Base-by-base conservation (phyloP, 768 basidiomycete genomes). In the Amanita polypyramis region DNA sequence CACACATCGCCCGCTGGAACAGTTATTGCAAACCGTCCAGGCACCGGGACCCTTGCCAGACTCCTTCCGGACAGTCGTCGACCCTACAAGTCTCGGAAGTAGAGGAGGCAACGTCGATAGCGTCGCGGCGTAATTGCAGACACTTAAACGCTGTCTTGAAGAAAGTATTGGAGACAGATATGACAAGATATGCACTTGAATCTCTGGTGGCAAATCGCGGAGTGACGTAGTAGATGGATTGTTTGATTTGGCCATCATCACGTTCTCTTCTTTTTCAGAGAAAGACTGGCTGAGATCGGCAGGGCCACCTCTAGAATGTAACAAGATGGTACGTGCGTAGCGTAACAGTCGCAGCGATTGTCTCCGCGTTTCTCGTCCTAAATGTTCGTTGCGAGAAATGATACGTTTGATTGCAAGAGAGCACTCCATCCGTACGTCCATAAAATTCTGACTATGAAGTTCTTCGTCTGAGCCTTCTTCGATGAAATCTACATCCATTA, bases 111-210 rank as follows among this genome's bases (percentile, higher is more conserved):
- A 34, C 5, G 49, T 50, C 14, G 41, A 23, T 14, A 29, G 23
- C n/a, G 35, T 37, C 12, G 36, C 15, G 23, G 80, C 80, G 49
- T 73, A 82, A 25, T 56, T 59, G 52, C 68, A 72, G 27, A 85
- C 70, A 6, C 72, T 72, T 52, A 73, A 64, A 17, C 73, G 72
- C 54, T 85, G 82, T 1, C 64, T 60, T 15, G 69, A 57, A 14
- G 81, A 81, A 43, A 85, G 70, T 0, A 60, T 65, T 12, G 80
- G 80, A 3, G 79, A 75, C 17, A 81, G 60, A 55, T 75, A 73
- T 10, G 77, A 73, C 29, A 84, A 67, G 32, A 80, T 73, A 57
- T 78, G 58, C 9, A 76, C 69, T 47, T 75, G 73, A 5, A 85
- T 62, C 58, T 85, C 82, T 7, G 59, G 60, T 2, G 83, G 83